Percentiles rank a stretch among this genome's conserved stretches.
Evolutionary conservation across 2,329 filamentous ascomycete genomes (phyloP).

Genomic region (Sarocladiaceae sp.): DNA sequence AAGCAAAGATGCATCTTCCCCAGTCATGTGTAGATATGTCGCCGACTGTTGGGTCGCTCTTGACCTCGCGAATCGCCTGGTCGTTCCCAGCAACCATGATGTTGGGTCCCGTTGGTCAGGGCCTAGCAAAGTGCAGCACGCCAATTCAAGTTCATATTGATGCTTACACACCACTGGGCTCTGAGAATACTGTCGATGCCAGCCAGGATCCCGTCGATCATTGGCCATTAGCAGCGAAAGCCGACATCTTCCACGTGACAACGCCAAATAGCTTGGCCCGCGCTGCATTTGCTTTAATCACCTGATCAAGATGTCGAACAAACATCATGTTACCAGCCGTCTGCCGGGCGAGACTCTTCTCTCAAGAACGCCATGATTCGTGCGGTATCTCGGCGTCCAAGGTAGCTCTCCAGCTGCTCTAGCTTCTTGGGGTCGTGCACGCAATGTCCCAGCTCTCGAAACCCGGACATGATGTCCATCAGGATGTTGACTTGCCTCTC

Average conservation of each 20-base stretch:
- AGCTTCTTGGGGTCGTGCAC: conserved; percentile 14
- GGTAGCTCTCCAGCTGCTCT: conserved; percentile 17
- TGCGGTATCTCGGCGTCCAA: conserved; percentile 23
- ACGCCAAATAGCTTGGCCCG: no score
- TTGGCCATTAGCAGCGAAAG: neutral
- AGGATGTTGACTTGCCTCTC: conserved; percentile 20
- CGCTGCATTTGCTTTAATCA: no score
- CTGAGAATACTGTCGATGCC: no score
- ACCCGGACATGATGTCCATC: conserved; percentile 20
- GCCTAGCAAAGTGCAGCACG: neutral
- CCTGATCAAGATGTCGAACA: no score
- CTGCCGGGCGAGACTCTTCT: conserved; percentile 13
- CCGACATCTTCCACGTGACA: no score
- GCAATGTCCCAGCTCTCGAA: conserved; percentile 21
- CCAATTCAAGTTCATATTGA: conserved; percentile 1
- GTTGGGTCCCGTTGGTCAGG: neutral
- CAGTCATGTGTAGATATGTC: no score
- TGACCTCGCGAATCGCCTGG: neutral
- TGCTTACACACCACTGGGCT: conserved; percentile 3
- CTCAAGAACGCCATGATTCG: conserved; percentile 24
- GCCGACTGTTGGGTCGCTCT: neutral
- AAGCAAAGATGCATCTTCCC: no score
- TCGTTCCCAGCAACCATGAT: neutral
- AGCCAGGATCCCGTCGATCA: neutral
- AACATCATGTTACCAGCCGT: no score